phyloP scores from a whole-genome alignment of 345 rosid species.

The Gossypium anomalum region DNA sequence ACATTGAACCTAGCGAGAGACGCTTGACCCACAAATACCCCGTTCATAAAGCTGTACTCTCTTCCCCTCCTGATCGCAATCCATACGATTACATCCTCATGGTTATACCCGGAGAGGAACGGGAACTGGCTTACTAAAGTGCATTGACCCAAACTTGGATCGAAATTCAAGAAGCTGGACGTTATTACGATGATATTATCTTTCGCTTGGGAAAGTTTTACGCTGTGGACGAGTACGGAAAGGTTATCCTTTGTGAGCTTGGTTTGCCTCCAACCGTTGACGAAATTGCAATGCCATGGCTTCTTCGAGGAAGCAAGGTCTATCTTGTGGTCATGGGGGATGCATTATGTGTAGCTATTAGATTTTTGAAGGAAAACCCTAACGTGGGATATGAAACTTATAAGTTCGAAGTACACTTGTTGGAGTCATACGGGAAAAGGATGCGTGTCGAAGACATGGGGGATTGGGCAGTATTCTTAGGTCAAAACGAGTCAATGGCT shows the following conservation, averaged over 20 bases:
- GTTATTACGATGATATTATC: background rate
- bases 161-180: background rate
- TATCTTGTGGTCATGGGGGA: background rate
- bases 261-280: background rate
- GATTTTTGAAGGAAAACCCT: slow-evolving; percentile 1
- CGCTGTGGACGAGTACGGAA: background rate
- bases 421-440: background rate
- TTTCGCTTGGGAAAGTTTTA: background rate
- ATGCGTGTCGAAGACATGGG: background rate
- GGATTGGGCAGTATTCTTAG: background rate
- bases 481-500: background rate
- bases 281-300: slow-evolving; percentile 1
- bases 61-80: background rate
- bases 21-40: background rate
- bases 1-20: background rate
- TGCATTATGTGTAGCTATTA: background rate
- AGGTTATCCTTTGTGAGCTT: background rate
- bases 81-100: background rate
- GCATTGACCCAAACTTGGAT: background rate
- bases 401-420: background rate
- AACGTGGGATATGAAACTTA: background rate
- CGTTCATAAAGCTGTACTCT: background rate
- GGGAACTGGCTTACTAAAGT: background rate
- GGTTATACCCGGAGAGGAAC: background rate
- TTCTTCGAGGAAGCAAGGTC: background rate